Evolutionary conservation across 371 early-diverging fungal species (phyloP), one percentile per base, ranked within the genome.

Genomic region (Mucor circinelloides): DNA sequence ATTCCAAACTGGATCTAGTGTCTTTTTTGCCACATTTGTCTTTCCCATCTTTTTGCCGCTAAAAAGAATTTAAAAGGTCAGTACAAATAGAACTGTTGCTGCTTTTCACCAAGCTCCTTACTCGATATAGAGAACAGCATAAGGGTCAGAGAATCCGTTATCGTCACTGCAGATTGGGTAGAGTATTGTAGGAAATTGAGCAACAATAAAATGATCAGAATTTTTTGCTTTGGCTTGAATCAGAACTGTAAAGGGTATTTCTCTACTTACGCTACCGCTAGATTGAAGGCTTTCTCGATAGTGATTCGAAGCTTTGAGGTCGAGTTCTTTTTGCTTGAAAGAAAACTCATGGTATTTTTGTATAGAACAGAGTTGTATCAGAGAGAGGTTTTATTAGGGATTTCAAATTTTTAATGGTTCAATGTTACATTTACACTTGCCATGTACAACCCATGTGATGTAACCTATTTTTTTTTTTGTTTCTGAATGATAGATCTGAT

Each of bases 1-100:
- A 59, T 91, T 85, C 94, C 95, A 94, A 27, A 77, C 81, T 0
- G 95, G 95, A 60, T 89, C 85, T 42, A 94, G 74, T 2, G 83
- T 89, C 61, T 89, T 83, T 65, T 79, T 75, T 61, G 90, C 68
- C 6, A 91, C 88, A 32, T 85, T 71, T 23, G 95, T 93, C 13
- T 83, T 86, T 56, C 82, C 32, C 80, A 40, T 82, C 85, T 68
- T 88, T 87, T 44, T 85, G 82, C 15, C 89, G 89, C 60, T 30
- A 12, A 17, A 32, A 8, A 15, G 36, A 28, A 36, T 10, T 30
- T 13, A 3, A 27, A 27, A n/a, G 12, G 21, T 44, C 12, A 28
- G 6, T 44, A 28, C 38, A 40, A 19, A n/a, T n/a, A n/a, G n/a
- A n/a, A n/a, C n/a, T n/a, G 8, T 27, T 19, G 8, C 17, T 19